Evolutionary conservation across 176 grass and related monocot species (phyloP).

Genomic region (Pontederia paniculata): DNA sequence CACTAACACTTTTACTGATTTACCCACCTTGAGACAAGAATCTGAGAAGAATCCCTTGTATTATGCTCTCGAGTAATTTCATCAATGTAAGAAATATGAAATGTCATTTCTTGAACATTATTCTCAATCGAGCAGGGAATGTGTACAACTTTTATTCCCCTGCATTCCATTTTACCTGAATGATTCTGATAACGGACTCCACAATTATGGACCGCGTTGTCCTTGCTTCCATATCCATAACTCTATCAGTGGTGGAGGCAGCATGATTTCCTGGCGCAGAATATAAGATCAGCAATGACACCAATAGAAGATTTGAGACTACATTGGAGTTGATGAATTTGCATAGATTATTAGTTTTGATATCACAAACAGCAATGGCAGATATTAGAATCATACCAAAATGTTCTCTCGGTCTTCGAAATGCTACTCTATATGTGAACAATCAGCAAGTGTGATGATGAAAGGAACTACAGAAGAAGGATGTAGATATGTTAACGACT

Average conservation of each 20-base stretch:
- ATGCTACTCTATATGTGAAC: slow-evolving; percentile 44
- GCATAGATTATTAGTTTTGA: slow-evolving; percentile 65
- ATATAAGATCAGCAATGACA: slow-evolving; percentile 56
- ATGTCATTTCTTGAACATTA: slow-evolving; percentile 35
- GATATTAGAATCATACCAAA: slow-evolving; percentile 57
- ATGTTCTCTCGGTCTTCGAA: slow-evolving; percentile 36
- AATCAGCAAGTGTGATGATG: slow-evolving; percentile 61
- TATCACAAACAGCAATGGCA: slow-evolving; percentile 59
- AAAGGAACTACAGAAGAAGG: slow-evolving; percentile 39
- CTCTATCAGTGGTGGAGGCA: slow-evolving; percentile 31
- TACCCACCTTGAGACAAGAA: slow-evolving; percentile 67
- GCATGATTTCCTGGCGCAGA: slow-evolving; percentile 47
- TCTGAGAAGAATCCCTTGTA: slow-evolving; percentile 43
- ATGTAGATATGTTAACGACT: slow-evolving; percentile 11
- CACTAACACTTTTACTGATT: neutral
- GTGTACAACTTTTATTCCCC: slow-evolving; percentile 39
- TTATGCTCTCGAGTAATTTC: slow-evolving; percentile 53
- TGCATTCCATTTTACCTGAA: slow-evolving; percentile 19
- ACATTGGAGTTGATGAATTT: slow-evolving; percentile 48
- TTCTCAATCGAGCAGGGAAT: slow-evolving; percentile 53
- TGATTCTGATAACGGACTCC: slow-evolving; percentile 31
- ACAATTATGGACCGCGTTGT: slow-evolving; percentile 32
- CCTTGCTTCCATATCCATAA: slow-evolving; percentile 52
- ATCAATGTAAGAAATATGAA: slow-evolving; percentile 65
- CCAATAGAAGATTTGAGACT: slow-evolving; percentile 50